phyloP scores from a whole-genome alignment of 1,139 yeast genomes.

The Ashbya aceris region DNA sequence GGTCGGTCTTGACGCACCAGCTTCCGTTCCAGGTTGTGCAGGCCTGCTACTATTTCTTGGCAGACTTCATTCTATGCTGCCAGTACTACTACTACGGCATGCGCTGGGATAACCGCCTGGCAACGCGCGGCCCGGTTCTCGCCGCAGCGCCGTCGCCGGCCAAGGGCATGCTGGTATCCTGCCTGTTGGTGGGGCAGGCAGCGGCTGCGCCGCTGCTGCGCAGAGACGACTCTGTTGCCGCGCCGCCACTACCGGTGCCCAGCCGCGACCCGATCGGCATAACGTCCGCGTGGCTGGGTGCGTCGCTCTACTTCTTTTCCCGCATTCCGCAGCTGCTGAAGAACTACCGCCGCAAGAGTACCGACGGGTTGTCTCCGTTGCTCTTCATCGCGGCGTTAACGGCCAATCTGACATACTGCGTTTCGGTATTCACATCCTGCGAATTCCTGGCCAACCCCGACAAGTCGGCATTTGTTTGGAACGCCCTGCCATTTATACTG shows the following conservation, averaged over 20 bases:
- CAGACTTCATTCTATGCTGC: slow-evolving; percentile 60
- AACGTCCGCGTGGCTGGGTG: slow-evolving; percentile 73
- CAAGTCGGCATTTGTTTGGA: slow-evolving; percentile 43
- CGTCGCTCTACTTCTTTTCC: slow-evolving; percentile 63
- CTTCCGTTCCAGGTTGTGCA: slow-evolving; percentile 68
- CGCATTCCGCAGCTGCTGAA: slow-evolving; percentile 79
- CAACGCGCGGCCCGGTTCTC: slow-evolving; percentile 21
- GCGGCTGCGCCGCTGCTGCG: neutral
- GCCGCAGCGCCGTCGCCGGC: neutral
- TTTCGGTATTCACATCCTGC: slow-evolving; percentile 54
- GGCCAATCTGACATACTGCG: slow-evolving; percentile 75
- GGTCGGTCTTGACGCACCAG: slow-evolving; percentile 71
- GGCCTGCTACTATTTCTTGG: slow-evolving; percentile 63
- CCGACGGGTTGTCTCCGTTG: slow-evolving; percentile 74
- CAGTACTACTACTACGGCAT: slow-evolving; percentile 69
- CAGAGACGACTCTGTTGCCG: slow-evolving; percentile 1
- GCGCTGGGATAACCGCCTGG: slow-evolving; percentile 31
- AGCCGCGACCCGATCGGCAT: slow-evolving; percentile 35
- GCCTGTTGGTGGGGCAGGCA: neutral
- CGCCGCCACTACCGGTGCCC: slow-evolving; percentile 8
- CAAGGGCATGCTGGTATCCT: neutral
- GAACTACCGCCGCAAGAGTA: slow-evolving; percentile 67
- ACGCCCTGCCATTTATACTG: slow-evolving; percentile 71
- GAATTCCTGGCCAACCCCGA: slow-evolving; percentile 28
- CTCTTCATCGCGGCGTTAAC: slow-evolving; percentile 68